Evolutionary conservation across 768 basidiomycete genomes (phyloP).

Genomic region (Hygrophorus russula): DNA sequence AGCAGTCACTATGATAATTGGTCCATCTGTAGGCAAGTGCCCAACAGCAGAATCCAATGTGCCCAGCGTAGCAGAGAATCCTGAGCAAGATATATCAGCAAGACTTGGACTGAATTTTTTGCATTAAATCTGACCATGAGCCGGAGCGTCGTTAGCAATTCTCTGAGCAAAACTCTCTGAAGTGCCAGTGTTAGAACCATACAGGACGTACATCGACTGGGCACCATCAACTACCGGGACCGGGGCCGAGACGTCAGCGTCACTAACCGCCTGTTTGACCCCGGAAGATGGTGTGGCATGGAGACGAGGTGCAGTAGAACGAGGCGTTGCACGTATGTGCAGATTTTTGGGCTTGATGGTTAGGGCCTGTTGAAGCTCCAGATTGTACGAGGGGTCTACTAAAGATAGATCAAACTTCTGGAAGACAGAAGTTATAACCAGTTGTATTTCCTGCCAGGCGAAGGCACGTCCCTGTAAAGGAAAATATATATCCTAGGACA

Average conservation of each 20-base stretch:
- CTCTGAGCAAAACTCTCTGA: slow-evolving; percentile 37
- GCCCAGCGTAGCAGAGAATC: slow-evolving; percentile 26
- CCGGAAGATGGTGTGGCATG: slow-evolving; percentile 10
- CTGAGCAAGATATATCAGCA: slow-evolving; percentile 10
- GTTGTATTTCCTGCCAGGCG: slow-evolving; percentile 35
- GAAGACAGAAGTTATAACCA: slow-evolving; percentile 28
- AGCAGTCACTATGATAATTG: slow-evolving; percentile 33
- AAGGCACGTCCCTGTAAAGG: slow-evolving; percentile 20
- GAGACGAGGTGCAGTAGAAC: slow-evolving; percentile 13
- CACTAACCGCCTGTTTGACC: slow-evolving; percentile 6
- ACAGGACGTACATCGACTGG: slow-evolving; percentile 26
- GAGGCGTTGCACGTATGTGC: slow-evolving; percentile 25
- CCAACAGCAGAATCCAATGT: slow-evolving; percentile 28
- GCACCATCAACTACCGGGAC: not conserved
- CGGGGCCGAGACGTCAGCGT: not conserved
- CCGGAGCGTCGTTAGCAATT: slow-evolving; percentile 25
- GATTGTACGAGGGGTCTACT: slow-evolving; percentile 30
- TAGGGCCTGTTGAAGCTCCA: slow-evolving; percentile 31
- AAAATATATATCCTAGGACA: not conserved
- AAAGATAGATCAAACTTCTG: slow-evolving; percentile 35
- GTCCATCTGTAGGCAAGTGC: slow-evolving; percentile 29
- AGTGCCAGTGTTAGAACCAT: slow-evolving; percentile 38
- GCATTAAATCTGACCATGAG: slow-evolving; percentile 19
- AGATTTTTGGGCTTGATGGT: slow-evolving; percentile 37
- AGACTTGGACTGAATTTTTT: not conserved